phyloP scores from a whole-genome alignment of 1,139 yeast species.

The Magnusiomyces clavatus region DNA sequence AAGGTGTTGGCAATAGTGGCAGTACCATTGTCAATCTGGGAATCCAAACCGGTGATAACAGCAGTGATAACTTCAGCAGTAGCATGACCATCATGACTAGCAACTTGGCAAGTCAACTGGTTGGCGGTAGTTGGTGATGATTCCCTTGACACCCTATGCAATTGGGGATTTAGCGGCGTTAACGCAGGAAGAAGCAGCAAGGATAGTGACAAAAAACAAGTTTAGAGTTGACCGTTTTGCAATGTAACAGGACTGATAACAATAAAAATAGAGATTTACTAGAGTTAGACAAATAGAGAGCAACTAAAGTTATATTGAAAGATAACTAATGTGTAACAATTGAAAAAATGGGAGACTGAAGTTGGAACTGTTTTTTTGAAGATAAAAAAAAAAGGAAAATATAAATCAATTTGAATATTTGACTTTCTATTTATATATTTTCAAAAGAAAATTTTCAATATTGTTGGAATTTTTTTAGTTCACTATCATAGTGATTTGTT shows the following conservation, averaged over 20 bases:
- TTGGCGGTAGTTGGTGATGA: slow-evolving; percentile 21
- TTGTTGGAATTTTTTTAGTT: too few species aligned
- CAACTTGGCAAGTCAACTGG: slow-evolving; percentile 17
- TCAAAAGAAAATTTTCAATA: too few species aligned
- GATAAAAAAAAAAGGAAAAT: slow-evolving; percentile 1
- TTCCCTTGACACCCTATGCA: slow-evolving; percentile 16
- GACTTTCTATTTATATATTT: too few species aligned
- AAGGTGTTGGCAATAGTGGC: slow-evolving; percentile 18
- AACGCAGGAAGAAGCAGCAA: neutral
- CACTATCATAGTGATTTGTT: too few species aligned
- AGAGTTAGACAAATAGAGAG: neutral
- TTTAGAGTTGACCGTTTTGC: slow-evolving; percentile 7
- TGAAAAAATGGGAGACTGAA: neutral
- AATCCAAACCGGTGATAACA: slow-evolving; percentile 13
- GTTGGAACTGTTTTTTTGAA: neutral
- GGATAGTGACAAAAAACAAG: slow-evolving; percentile 2
- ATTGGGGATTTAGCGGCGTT: neutral
- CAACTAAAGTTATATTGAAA: too few species aligned
- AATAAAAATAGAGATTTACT: neutral
- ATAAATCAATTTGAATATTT: slow-evolving; percentile 7
- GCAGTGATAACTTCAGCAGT: slow-evolving; percentile 18
- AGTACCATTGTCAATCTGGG: slow-evolving; percentile 22
- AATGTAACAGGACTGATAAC: neutral
- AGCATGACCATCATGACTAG: slow-evolving; percentile 17
- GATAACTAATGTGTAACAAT: neutral